These are phyloP conservation scores for Talaromyces rugulosus DNA, from an alignment of 2,329 filamentous ascomycete species.

Conservation along the genomic window DNA sequence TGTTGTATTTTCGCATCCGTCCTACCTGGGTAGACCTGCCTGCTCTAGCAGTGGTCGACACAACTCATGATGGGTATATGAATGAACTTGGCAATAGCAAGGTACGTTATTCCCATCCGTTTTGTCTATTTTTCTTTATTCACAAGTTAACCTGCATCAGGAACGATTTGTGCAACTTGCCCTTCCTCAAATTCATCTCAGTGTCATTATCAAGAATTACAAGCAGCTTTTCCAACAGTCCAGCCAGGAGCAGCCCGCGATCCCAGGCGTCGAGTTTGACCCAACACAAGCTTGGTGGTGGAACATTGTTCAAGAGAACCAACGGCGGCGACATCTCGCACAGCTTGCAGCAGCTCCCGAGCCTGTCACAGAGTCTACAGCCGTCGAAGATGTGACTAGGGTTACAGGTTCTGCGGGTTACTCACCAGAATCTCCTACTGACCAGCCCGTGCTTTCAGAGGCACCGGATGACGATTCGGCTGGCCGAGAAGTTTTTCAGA, in stretches of 20 bases:
- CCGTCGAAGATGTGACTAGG: not conserved
- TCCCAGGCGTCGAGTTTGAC: not conserved
- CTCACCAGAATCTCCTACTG: not conserved
- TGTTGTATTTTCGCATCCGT: conserved; percentile 5
- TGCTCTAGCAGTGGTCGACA: not conserved
- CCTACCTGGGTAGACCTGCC: not conserved
- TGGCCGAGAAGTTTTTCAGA: not conserved
- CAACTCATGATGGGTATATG: not conserved
- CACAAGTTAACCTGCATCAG: not conserved
- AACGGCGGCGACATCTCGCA: not conserved
- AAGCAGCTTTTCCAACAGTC: not conserved
- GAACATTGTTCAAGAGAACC: not conserved
- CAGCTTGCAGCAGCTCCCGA: not conserved
- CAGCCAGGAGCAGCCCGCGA: not conserved
- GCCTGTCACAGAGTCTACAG: not conserved
- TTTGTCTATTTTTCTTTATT: not conserved
- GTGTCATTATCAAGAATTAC: not conserved
- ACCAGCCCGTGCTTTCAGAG: not conserved
- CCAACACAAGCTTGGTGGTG: not conserved
- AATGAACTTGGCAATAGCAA: not conserved
- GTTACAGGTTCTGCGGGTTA: not conserved
- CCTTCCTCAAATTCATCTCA: not conserved
- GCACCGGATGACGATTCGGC: not conserved
- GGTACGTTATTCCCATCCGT: not conserved
- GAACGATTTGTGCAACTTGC: not conserved